Evolutionary conservation across 768 basidiomycete species (phyloP).

Genomic region (Vararia minispora): DNA sequence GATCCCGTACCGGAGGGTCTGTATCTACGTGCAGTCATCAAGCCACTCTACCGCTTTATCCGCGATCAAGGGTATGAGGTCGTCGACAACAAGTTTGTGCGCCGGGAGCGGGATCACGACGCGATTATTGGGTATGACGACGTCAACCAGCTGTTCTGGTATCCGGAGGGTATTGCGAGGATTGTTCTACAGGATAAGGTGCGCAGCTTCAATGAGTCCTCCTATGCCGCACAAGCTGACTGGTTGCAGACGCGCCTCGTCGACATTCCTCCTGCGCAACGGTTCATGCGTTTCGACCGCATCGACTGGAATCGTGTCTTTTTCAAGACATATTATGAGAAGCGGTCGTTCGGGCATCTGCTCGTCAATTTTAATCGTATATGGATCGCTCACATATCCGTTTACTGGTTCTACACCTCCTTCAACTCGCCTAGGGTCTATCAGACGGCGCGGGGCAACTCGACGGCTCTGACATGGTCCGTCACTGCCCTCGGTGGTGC

Average conservation of each 20-base stretch:
- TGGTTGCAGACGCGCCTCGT: conserved; percentile 77
- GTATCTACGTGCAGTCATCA: conserved; percentile 84
- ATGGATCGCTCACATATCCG: conserved; percentile 93
- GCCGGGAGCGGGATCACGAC: conserved; percentile 87
- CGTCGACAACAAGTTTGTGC: conserved; percentile 87
- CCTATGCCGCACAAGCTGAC: no score
- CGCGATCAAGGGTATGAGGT: conserved; percentile 98
- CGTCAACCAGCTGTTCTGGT: conserved; percentile 99
- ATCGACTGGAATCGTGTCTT: conserved; percentile 96
- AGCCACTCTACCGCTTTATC: conserved; percentile 93
- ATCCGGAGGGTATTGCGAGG: conserved; percentile 93
- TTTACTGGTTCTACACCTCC: conserved; percentile 95
- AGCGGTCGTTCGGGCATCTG: conserved; percentile 91
- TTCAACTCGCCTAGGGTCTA: conserved; percentile 90
- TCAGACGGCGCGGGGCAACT: conserved; percentile 33
- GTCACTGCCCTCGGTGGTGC: conserved; percentile 91
- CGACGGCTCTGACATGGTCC: conserved; percentile 82
- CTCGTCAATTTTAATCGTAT: conserved; percentile 99
- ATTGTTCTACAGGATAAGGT: conserved; percentile 88
- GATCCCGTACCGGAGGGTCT: conserved; percentile 92
- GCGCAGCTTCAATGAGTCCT: no score
- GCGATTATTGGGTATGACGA: conserved; percentile 98
- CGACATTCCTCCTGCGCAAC: conserved; percentile 80
- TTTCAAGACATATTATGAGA: conserved; percentile 99
- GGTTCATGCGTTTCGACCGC: conserved; percentile 95